Evolutionary conservation across 2,329 filamentous ascomycete genomes (phyloP), one percentile per base, ranked within the genome.

Genomic region (Colletotrichum lini): DNA sequence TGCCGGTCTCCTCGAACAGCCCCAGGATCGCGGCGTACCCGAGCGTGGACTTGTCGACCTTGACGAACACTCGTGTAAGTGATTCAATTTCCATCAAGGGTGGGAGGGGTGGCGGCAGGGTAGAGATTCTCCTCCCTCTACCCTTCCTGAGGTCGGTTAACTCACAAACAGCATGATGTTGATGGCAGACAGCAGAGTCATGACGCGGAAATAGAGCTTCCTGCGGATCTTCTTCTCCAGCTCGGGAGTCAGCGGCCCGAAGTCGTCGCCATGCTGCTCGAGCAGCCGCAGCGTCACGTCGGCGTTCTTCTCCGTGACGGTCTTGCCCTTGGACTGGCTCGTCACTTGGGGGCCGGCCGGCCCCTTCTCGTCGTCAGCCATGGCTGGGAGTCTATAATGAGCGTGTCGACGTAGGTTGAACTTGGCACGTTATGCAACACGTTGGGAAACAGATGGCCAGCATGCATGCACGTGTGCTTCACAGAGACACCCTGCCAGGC

Each of bases 21-120:
- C 82, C 83, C 6, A 84, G 76, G 26, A 84, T 80, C 0, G 82
- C 79, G 7, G 82, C 78, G 54, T 83, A 84, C 1, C 80, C 79
- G 0, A 84, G 73, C 0, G 82, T 84, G 0, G 82, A 79, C 74
- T 84, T 84, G 67, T 84, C 81, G 57, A 82, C 77, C 80, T 82
- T 50, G 2, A 26, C 12, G 15, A 23, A 9, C 8, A 44, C 63
- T 12, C 61, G 49, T 21, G 49, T 59, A 4, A 62, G 49, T n/a
- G 0, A 18, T 6, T 2, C 0, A 7, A 26, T 3, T 30, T 13
- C 23, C 16, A 13, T 9, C 21, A 6, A 23, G 15, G n/a, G 5
- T 44, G 42, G 26, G 26, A 4, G 18, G 42, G 18, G 42, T 4
- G n/a, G n/a, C n/a, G n/a, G n/a, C 18, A 7, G 18, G 42, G 15